A percentile compares a stretch with the other conserved stretches of the same genome.
These are phyloP conservation scores for Rachicladosporium sp. DNA, from an alignment of 2,329 filamentous ascomycete species.

Conservation along the genomic window DNA sequence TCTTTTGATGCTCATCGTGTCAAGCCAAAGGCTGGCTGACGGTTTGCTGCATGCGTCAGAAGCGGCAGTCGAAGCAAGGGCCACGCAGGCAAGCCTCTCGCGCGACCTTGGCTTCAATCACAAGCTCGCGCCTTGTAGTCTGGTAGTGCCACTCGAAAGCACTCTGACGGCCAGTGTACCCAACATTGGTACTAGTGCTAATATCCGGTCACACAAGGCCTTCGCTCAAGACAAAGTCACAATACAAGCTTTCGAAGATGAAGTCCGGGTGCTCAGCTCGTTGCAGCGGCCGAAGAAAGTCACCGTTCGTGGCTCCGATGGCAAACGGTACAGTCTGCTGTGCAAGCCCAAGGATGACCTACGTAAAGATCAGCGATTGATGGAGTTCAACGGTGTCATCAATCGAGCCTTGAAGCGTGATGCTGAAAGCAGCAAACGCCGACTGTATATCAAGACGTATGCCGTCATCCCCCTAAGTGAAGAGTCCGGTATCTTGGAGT, in stretches of 20 bases:
- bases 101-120: conserved; percentile 74
- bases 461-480: conserved; percentile 94
- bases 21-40: conserved; percentile 71
- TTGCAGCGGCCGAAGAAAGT: conserved; percentile 86
- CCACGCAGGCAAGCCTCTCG: conserved; percentile 60
- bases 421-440: conserved; percentile 76
- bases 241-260: conserved; percentile 68
- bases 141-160: conserved; percentile 82
- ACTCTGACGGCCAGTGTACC: conserved; percentile 76
- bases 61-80: conserved; percentile 60
- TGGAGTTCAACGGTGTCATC: conserved; percentile 99
- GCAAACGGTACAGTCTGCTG: conserved; percentile 74
- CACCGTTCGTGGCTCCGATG: conserved; percentile 77
- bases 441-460: conserved; percentile 93
- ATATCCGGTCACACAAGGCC: conserved; percentile 60
- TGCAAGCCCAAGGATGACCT: conserved; percentile 98
- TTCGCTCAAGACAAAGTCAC: conserved; percentile 81
- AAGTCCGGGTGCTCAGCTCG: conserved; percentile 81
- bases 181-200: conserved; percentile 53
- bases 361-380: conserved; percentile 90
- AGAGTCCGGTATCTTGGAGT: conserved; percentile 95
- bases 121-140: conserved; percentile 64
- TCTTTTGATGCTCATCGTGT: conserved; percentile 57
- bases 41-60: conserved; percentile 73
- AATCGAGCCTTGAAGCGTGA: conserved; percentile 88